phyloP scores from a whole-genome alignment of 2,329 filamentous ascomycete genomes.

The Phoma sp. region DNA sequence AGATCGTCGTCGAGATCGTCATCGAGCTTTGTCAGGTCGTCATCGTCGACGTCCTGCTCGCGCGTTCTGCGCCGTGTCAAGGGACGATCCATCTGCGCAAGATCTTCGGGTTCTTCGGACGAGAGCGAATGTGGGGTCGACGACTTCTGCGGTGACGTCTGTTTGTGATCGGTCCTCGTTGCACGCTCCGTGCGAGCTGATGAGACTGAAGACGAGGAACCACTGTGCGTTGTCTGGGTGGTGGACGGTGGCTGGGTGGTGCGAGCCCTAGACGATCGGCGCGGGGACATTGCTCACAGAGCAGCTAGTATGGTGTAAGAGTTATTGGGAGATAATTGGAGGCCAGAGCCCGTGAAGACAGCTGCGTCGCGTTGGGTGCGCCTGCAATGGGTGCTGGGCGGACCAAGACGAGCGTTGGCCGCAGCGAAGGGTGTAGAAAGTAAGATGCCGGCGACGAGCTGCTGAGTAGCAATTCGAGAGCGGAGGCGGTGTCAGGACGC shows the following conservation, averaged over 20 bases:
- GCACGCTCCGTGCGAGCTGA: slow-evolving; percentile 77
- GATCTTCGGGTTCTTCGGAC: slow-evolving; percentile 69
- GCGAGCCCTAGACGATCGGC: slow-evolving; percentile 91
- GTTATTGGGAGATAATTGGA: not conserved
- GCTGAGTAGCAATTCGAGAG: slow-evolving; percentile 20
- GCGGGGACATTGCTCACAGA: slow-evolving; percentile 64
- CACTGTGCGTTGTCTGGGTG: slow-evolving; percentile 73
- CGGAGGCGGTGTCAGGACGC: slow-evolving; percentile 10
- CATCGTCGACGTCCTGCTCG: slow-evolving; percentile 69
- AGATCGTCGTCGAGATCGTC: slow-evolving; percentile 69
- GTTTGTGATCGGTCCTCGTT: slow-evolving; percentile 74
- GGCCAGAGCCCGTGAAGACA: slow-evolving; percentile 1
- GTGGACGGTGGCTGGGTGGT: slow-evolving; percentile 71
- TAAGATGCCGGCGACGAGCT: slow-evolving; percentile 13
- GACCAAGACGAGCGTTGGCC: slow-evolving; percentile 20
- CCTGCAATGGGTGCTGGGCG: slow-evolving; percentile 16
- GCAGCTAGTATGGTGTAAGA: slow-evolving; percentile 8
- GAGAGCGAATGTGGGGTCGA: slow-evolving; percentile 75
- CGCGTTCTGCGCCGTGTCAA: slow-evolving; percentile 81
- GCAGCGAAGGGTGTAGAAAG: slow-evolving; percentile 14
- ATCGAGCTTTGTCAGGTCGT: slow-evolving; percentile 54
- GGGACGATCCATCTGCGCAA: slow-evolving; percentile 66
- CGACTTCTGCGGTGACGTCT: slow-evolving; percentile 75
- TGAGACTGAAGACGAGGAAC: slow-evolving; percentile 72
- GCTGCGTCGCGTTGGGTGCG: slow-evolving; percentile 21